Evolutionary conservation across 2,329 filamentous ascomycete species (phyloP).

Genomic region (Arthrocladium fulminans): DNA sequence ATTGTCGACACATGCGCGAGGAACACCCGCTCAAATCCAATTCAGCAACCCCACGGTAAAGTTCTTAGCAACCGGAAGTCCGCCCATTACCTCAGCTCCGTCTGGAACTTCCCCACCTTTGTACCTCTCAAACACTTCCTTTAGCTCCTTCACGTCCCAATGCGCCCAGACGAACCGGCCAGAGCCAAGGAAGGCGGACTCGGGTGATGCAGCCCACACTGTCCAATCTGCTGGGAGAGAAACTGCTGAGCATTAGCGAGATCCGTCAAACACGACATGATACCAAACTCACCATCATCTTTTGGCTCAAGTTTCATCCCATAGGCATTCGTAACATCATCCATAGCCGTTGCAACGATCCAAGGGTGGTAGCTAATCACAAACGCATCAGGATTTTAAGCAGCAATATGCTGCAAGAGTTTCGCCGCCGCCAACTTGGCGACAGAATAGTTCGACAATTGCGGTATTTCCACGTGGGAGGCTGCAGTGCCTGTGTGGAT

Average conservation of each 20-base stretch:
- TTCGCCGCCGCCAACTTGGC: constrained; percentile 37
- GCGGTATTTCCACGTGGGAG: background rate
- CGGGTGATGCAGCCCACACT: constrained; percentile 33
- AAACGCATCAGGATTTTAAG: constrained; percentile 32
- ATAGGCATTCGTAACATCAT: background rate
- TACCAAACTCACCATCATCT: constrained; percentile 1
- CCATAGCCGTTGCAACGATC: constrained; percentile 1
- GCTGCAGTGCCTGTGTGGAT: background rate
- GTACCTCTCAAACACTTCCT: background rate
- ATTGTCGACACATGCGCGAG: too few species aligned
- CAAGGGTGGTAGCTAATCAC: constrained; percentile 40
- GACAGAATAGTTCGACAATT: constrained; percentile 27
- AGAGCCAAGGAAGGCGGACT: constrained; percentile 32
- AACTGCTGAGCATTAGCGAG: background rate
- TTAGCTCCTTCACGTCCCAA: constrained; percentile 37
- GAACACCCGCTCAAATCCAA: background rate
- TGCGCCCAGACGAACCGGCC: constrained; percentile 32
- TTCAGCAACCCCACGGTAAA: background rate
- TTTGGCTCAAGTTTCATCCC: background rate
- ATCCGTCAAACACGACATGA: background rate
- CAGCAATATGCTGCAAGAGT: constrained; percentile 33
- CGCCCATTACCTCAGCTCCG: background rate
- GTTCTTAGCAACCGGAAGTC: background rate
- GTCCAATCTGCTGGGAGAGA: constrained; percentile 17
- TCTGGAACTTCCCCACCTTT: background rate